A percentile compares a stretch with the other conserved stretches of the same genome.
Evolutionary conservation across 75 land plant genomes (phyloP).

Genomic region (Sequoiadendron giganteum): DNA sequence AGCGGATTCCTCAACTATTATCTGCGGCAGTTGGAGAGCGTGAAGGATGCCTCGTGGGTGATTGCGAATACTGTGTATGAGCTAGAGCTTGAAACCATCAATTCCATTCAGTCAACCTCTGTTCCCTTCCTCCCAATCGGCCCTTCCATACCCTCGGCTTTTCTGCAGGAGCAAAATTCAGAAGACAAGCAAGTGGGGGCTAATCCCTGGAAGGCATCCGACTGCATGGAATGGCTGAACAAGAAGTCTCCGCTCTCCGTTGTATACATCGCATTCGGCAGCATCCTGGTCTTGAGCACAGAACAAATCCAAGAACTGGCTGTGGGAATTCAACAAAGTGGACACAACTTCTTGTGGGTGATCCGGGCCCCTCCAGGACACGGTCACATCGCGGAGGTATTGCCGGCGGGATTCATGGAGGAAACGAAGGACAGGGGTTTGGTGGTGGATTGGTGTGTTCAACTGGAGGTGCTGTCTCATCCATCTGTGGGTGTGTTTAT

Average conservation of each 20-base stretch:
- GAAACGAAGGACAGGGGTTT: background rate
- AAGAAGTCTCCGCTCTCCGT: background rate
- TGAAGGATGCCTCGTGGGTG: background rate
- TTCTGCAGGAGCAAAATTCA: background rate
- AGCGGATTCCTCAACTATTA: background rate
- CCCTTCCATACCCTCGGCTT: background rate
- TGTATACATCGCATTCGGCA: slow-evolving; percentile 13
- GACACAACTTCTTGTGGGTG: slow-evolving; percentile 7
- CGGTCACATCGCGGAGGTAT: background rate
- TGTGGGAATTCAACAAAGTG: background rate
- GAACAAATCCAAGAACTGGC: slow-evolving; percentile 4
- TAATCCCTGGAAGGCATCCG: slow-evolving; percentile 13
- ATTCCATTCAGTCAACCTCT: background rate
- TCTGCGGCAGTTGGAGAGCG: background rate
- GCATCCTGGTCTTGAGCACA: background rate
- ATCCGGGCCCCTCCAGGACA: slow-evolving; percentile 5
- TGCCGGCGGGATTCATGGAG: background rate
- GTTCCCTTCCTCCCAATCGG: background rate
- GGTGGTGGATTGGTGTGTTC: slow-evolving; percentile 1
- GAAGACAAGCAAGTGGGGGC: background rate
- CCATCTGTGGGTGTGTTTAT: slow-evolving; percentile 24
- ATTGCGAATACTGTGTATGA: slow-evolving; percentile 5
- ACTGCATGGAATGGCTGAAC: slow-evolving; percentile 12
- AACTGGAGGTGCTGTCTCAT: slow-evolving; percentile 38
- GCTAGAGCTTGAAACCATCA: background rate